Percentiles rank a stretch among this genome's conserved stretches.
Conservation (phyloP, 2,329 filamentous ascomycete species). For the Aspergillus melleus region DNA sequence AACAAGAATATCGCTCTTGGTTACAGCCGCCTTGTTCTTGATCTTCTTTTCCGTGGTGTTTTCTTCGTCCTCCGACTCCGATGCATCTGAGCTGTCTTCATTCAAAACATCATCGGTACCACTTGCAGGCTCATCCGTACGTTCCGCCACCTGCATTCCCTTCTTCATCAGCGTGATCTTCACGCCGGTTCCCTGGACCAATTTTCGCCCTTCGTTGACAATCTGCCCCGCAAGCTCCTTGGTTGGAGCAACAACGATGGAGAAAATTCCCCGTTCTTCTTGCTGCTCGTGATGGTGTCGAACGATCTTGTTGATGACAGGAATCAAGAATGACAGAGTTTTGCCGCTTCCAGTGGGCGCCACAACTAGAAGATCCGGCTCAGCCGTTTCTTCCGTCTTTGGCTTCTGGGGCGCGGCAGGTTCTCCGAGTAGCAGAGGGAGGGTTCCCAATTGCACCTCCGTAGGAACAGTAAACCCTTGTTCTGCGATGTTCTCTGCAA, state of each 20-base stretch:
- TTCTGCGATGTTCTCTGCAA: slow-evolving; percentile 76
- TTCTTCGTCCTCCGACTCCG: slow-evolving; percentile 40
- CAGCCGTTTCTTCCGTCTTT: slow-evolving; percentile 28
- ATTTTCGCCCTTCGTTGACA: slow-evolving; percentile 77
- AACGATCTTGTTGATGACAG: slow-evolving; percentile 75
- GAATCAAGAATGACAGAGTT: slow-evolving; percentile 89
- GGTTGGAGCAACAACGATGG: slow-evolving; percentile 75
- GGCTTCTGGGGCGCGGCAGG: slow-evolving; percentile 42
- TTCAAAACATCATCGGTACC: slow-evolving; percentile 41
- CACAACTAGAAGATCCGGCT: slow-evolving; percentile 78
- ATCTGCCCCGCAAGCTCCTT: slow-evolving; percentile 81
- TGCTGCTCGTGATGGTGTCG: slow-evolving; percentile 52
- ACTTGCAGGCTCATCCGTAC: slow-evolving; percentile 40
- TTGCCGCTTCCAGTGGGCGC: slow-evolving; percentile 97
- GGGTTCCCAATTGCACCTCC: slow-evolving; percentile 84
- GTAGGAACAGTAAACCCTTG: slow-evolving; percentile 88
- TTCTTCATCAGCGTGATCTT: slow-evolving; percentile 82
- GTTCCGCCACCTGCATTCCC: slow-evolving; percentile 68
- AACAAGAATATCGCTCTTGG: slow-evolving; percentile 76
- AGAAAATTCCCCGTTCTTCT: slow-evolving; percentile 60
- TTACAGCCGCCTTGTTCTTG: slow-evolving; percentile 48
- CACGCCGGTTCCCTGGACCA: slow-evolving; percentile 73
- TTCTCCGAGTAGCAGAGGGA: slow-evolving; percentile 71
- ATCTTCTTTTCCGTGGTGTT: slow-evolving; percentile 26
- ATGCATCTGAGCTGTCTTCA: slow-evolving; percentile 38